Percentiles rank a stretch among this genome's conserved stretches.
phyloP scores from a whole-genome alignment of 2,329 filamentous ascomycete species.

The Hypoxylon sp. region DNA sequence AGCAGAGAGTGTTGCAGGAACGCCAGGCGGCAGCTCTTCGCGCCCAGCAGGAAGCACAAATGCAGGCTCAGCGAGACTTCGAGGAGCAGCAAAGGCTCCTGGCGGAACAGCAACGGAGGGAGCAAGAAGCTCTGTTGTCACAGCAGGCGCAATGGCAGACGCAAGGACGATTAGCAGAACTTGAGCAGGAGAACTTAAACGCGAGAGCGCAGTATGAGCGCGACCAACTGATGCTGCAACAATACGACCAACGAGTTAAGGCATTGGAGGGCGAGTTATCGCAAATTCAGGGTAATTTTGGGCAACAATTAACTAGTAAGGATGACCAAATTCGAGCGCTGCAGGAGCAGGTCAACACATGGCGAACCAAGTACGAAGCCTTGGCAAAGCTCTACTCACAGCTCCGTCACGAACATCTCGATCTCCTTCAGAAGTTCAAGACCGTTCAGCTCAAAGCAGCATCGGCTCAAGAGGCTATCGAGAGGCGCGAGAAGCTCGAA shows the following conservation, averaged over 20 bases:
- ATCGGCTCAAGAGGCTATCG: slow-evolving; percentile 96
- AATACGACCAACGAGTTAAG: slow-evolving; percentile 95
- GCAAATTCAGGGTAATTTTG: slow-evolving; percentile 82
- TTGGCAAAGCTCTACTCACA: slow-evolving; percentile 97
- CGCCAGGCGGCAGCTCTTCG: slow-evolving; percentile 84
- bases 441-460: slow-evolving; percentile 94
- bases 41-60: slow-evolving; percentile 81
- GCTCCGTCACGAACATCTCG: slow-evolving; percentile 91
- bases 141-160: slow-evolving; percentile 95
- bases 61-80: slow-evolving; percentile 92
- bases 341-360: slow-evolving; percentile 97
- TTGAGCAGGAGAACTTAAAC: slow-evolving; percentile 94
- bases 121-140: slow-evolving; percentile 86
- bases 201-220: slow-evolving; percentile 94
- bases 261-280: slow-evolving; percentile 86
- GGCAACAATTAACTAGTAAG: slow-evolving; percentile 85
- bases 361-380: slow-evolving; percentile 96
- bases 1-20: slow-evolving; percentile 87
- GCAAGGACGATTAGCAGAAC: slow-evolving; percentile 91
- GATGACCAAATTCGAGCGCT: slow-evolving; percentile 93
- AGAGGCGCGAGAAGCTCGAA: slow-evolving; percentile 92
- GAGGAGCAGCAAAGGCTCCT: slow-evolving; percentile 91
- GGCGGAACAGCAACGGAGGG: slow-evolving; percentile 86
- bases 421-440: slow-evolving; percentile 96
- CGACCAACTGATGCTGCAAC: slow-evolving; percentile 96